Percentiles rank a stretch among this genome's conserved stretches.
phyloP scores from a whole-genome alignment of 305 asterid species.

The Fraxinus latifolia region DNA sequence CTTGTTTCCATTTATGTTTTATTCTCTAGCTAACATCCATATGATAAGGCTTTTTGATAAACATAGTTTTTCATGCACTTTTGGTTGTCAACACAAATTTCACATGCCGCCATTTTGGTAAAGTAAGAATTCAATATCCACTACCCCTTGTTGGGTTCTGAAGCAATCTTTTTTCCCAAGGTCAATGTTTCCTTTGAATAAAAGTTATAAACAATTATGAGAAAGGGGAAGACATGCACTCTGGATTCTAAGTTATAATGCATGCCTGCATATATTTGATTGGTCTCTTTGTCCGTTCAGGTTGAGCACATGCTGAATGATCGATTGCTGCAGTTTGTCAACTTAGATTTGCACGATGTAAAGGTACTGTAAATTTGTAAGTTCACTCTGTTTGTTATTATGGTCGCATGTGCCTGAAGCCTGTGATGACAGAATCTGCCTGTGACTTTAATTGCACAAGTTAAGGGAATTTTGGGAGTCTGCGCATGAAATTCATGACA shows the following conservation, averaged over 20 bases:
- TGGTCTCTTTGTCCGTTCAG: slow-evolving; percentile 40
- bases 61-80: background rate
- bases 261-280: slow-evolving; percentile 6
- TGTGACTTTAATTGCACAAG: background rate
- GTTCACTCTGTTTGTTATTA: slow-evolving; percentile 15
- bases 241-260: background rate
- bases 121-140: background rate
- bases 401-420: slow-evolving; percentile 8
- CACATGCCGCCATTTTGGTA: background rate
- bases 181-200: background rate
- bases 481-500: background rate
- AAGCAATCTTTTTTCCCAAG: background rate
- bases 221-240: slow-evolving; percentile 4
- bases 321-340: slow-evolving; percentile 86
- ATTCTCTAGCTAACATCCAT: background rate
- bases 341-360: slow-evolving; percentile 90
- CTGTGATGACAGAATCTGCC: background rate
- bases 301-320: slow-evolving; percentile 95
- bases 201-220: background rate
- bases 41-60: background rate
- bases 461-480: background rate
- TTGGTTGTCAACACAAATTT: background rate
- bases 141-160: background rate
- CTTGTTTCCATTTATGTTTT: background rate
- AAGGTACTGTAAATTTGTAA: slow-evolving; percentile 55